phyloP scores from a whole-genome alignment of 768 basidiomycete species.

The Cyclocybe cylindracea region DNA sequence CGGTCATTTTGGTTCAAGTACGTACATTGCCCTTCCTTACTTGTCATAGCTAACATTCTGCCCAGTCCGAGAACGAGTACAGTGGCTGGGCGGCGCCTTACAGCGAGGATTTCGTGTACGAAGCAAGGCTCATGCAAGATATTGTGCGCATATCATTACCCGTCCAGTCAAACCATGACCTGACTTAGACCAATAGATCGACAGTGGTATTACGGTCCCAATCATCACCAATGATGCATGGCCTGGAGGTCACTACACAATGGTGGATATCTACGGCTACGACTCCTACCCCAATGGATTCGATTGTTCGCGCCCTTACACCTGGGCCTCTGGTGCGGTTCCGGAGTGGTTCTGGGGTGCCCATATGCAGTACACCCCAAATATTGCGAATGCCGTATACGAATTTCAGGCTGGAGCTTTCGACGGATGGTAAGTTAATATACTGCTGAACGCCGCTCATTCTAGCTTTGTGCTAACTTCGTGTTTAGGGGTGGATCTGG shows the following conservation, averaged over 20 bases:
- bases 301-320: constrained; percentile 49
- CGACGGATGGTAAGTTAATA: constrained; percentile 42
- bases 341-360: constrained; percentile 43
- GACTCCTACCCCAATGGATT: constrained; percentile 56
- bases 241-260: constrained; percentile 45
- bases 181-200: constrained; percentile 27
- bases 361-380: constrained; percentile 36
- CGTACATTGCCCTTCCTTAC: neutral
- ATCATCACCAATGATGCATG: constrained; percentile 48
- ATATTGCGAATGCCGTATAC: constrained; percentile 40
- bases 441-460: neutral
- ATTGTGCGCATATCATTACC: constrained; percentile 23
- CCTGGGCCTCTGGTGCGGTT: constrained; percentile 45
- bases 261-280: constrained; percentile 52
- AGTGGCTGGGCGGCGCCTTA: constrained; percentile 38
- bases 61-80: constrained; percentile 57
- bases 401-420: constrained; percentile 55
- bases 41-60: neutral
- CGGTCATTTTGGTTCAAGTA: constrained; percentile 46
- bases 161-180: neutral
- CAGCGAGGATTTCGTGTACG: constrained; percentile 42
- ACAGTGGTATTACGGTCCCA: constrained; percentile 46
- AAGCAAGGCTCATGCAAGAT: constrained; percentile 30
- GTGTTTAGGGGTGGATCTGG: constrained; percentile 39
- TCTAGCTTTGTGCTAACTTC: neutral